These are phyloP conservation scores for Euphorbia corollata DNA, from an alignment of 441 rosid species.

Conservation along the genomic window DNA sequence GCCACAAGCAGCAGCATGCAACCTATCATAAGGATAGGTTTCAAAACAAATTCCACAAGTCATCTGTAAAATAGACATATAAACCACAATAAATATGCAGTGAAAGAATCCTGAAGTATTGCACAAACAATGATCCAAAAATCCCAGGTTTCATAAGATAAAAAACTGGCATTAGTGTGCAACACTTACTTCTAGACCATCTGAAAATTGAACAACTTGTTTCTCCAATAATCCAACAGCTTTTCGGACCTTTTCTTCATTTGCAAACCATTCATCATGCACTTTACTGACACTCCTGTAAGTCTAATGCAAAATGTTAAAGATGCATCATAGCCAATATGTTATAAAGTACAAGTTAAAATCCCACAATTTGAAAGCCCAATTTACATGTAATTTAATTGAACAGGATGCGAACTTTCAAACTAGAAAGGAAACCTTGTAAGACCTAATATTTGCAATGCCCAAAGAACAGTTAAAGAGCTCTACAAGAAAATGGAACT, in stretches of 20 bases:
- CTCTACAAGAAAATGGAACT: neutral
- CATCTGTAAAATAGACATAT: neutral
- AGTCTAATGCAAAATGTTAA: neutral
- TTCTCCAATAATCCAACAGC: slow-evolving; percentile 69
- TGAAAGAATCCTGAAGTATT: neutral
- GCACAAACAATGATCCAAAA: slow-evolving; percentile 1
- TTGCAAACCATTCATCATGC: slow-evolving; percentile 92
- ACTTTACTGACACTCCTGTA: slow-evolving; percentile 80
- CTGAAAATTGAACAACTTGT: slow-evolving; percentile 37
- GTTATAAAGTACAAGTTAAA: slow-evolving; percentile 4
- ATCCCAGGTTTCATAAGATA: neutral
- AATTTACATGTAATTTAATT: neutral
- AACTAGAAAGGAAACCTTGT: neutral
- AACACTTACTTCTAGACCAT: slow-evolving; percentile 44
- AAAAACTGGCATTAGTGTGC: neutral
- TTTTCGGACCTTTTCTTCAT: slow-evolving; percentile 69
- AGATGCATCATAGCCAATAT: neutral
- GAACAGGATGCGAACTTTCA: neutral
- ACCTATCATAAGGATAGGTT: too few species aligned
- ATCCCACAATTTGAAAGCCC: neutral
- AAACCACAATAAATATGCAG: slow-evolving; percentile 15
- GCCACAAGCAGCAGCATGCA: too few species aligned
- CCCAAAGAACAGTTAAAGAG: neutral
- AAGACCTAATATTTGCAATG: neutral
- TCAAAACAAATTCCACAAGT: too few species aligned